phyloP scores from a whole-genome alignment of 176 grass and related monocot genomes.

The Melocanna baccifera region DNA sequence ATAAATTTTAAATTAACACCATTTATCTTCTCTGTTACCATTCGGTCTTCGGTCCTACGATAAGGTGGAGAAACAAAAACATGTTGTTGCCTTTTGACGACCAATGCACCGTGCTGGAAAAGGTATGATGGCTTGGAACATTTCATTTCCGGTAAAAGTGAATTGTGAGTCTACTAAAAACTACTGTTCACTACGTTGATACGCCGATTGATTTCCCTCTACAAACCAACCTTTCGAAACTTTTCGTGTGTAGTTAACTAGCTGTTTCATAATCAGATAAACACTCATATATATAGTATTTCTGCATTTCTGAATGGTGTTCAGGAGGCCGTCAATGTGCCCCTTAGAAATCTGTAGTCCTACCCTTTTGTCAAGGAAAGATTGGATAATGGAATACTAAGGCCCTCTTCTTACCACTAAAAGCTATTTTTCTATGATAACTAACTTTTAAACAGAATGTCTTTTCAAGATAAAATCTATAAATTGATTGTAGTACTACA shows the following conservation, averaged over 20 bases:
- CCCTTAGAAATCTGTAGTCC: conserved; percentile 53
- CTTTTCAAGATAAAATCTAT: too few species aligned
- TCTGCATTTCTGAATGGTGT: conserved; percentile 15
- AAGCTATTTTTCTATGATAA: too few species aligned
- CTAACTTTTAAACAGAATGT: too few species aligned
- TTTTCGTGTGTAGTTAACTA: not conserved
- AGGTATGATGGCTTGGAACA: conserved; percentile 29
- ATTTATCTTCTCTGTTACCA: too few species aligned
- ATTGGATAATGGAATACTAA: conserved; percentile 38
- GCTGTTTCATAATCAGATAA: not conserved
- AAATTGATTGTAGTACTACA: too few species aligned
- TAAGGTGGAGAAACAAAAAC: conserved; percentile 50
- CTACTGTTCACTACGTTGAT: not conserved
- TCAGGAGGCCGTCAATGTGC: conserved; percentile 68
- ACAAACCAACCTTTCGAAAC: not conserved
- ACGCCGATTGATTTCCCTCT: not conserved
- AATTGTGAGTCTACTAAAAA: not conserved
- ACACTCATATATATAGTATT: not conserved
- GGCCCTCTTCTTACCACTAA: too few species aligned
- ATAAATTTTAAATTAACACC: too few species aligned
- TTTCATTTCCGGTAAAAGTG: not conserved
- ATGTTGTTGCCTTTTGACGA: conserved; percentile 36
- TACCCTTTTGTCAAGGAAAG: conserved; percentile 70
- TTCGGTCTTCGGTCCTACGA: too few species aligned
- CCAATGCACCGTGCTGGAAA: conserved; percentile 60